Percentiles rank a stretch among this genome's conserved stretches.
Conservation (phyloP, 371 early-diverging fungal genomes). For the Blastocladiella emersonii region DNA sequence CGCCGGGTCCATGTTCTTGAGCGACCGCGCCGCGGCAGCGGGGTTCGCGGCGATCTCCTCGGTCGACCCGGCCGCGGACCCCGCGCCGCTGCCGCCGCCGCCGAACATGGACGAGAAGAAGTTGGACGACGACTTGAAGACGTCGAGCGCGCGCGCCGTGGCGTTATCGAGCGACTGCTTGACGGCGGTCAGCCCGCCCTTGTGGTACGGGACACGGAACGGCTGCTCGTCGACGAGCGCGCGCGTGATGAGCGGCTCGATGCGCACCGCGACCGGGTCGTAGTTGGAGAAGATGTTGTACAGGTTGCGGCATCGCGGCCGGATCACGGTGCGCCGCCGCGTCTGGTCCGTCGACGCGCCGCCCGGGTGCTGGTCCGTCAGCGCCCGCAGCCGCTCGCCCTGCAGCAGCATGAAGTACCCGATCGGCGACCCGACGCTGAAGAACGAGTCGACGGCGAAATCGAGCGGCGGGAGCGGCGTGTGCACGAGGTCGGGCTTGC, state of each 20-base stretch:
- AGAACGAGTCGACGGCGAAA: constrained; percentile 40
- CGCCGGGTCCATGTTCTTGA: neutral
- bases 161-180: constrained; percentile 38
- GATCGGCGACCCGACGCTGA: constrained; percentile 58
- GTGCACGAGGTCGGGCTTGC: neutral
- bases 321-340: neutral
- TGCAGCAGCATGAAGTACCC: constrained; percentile 60
- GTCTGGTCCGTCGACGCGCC: neutral
- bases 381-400: constrained; percentile 22
- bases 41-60: neutral
- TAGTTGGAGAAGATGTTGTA: constrained; percentile 13
- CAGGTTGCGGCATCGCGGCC: neutral
- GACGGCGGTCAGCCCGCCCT: constrained; percentile 62
- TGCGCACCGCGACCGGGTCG: constrained; percentile 25
- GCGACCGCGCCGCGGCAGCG: neutral
- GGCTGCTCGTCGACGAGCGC: constrained; percentile 42
- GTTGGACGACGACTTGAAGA: neutral
- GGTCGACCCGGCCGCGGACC: neutral
- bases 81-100: too few species aligned
- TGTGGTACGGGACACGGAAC: constrained; percentile 57
- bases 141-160: neutral
- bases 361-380: neutral
- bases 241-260: constrained; percentile 48
- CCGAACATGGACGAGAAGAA: neutral
- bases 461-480: constrained; percentile 9